Base-by-base conservation (phyloP, 805 yeast genomes). In the Candida orba region DNA sequence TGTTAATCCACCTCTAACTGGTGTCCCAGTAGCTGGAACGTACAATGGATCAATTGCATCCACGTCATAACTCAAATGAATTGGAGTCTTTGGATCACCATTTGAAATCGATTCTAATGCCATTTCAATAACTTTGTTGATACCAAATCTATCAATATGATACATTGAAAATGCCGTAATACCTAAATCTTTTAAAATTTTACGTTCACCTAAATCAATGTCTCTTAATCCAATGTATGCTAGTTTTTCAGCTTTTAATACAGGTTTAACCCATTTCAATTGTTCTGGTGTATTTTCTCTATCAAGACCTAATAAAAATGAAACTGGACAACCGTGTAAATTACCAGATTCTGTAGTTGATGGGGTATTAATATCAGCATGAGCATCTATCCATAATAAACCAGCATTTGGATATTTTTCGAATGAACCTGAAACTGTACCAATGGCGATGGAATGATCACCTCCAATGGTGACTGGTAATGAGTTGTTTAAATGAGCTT, bases 11-110 rank as follows among this genome's bases (percentile, higher is more conserved):
- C 98, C 98, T 63, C 95, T 81, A 14, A 91, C 99, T 36, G 97
- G 91, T 1, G 99, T 93, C 43, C 99, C 99, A 1, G 99, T 91
- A 34, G 97, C 95, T 17, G 96, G 97, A 13, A 93, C 96, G 59
- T 72, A 89, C 49, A 79, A 73, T 39, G 98, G 98, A 65, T 91
- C 99, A 46, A 93, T 82, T 36, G 97, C 97, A 66, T 91, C 99
- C 36, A 91, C 97, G 60, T 91, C 99, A 62, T 90, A 91, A 24
- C 95, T 83, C 52, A 93, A 67, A 69, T 91, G 96, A 50, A 93
- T 74, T 40, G 99, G 98, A 39, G 53, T 52, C 13, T 73, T 68
- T 18, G 78, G 74, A 43, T 76, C 95, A 65, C 84, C 84, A 7
- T 25, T 18, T 20, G 42, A 40, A 54, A 93, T 70, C 25, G 75